phyloP scores from a whole-genome alignment of 2,329 filamentous ascomycete genomes.

The Diplodia mutila region DNA sequence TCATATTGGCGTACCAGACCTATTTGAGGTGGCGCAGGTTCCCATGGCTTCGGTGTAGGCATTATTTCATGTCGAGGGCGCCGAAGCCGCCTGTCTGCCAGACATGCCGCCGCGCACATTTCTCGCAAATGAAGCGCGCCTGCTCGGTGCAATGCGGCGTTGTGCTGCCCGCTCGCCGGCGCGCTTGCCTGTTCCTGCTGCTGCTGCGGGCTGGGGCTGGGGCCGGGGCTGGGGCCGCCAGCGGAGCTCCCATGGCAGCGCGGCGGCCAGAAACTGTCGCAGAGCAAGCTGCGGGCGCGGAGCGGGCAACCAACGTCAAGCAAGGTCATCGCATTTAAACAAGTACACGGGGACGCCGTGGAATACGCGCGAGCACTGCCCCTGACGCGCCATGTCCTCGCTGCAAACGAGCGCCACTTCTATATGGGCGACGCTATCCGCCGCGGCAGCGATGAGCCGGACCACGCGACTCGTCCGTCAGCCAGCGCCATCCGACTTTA shows the following conservation, averaged over 20 bases:
- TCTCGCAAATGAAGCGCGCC: slow-evolving; percentile 21
- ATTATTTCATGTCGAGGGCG: slow-evolving; percentile 28
- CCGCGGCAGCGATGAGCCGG: slow-evolving; percentile 18
- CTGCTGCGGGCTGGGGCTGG: not conserved
- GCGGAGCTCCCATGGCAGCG: not conserved
- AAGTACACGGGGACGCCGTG: slow-evolving; percentile 17
- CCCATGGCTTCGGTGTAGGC: slow-evolving; percentile 7
- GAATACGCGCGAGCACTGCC: slow-evolving; percentile 22
- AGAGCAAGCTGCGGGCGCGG: not conserved
- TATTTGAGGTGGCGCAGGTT: slow-evolving; percentile 29
- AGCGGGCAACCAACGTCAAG: slow-evolving; percentile 6
- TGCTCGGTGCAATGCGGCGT: not conserved
- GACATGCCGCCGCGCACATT: slow-evolving; percentile 28
- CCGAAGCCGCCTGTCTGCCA: slow-evolving; percentile 46
- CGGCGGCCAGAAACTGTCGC: not conserved
- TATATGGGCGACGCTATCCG: slow-evolving; percentile 17
- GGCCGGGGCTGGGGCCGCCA: not conserved
- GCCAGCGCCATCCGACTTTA: slow-evolving; percentile 19
- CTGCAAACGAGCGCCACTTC: slow-evolving; percentile 23
- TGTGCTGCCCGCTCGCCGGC: not conserved
- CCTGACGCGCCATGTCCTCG: slow-evolving; percentile 26
- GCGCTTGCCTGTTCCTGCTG: not conserved
- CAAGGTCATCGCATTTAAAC: slow-evolving; percentile 20
- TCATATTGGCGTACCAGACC: slow-evolving; percentile 53
- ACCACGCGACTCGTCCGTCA: slow-evolving; percentile 20